Conservation (phyloP, 2,329 filamentous ascomycete species). For the Epichloe sibirici region DNA sequence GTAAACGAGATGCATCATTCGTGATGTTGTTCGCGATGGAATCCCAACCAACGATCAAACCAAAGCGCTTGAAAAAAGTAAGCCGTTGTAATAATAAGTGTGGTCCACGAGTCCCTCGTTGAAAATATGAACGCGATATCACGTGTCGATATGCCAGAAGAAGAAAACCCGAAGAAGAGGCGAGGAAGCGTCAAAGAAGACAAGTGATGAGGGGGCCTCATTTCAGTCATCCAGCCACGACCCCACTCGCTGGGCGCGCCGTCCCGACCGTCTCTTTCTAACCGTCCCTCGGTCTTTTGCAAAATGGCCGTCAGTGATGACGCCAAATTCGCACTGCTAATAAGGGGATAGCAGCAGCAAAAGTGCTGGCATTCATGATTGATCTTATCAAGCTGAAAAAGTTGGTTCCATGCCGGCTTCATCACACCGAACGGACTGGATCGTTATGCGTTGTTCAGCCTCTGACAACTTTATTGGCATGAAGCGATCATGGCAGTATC, state of each 20-base stretch:
- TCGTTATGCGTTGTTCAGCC: not conserved
- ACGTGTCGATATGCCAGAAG: not conserved
- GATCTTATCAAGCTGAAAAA: not conserved
- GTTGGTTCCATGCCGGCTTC: not conserved
- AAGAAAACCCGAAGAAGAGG: not conserved
- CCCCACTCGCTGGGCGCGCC: not conserved
- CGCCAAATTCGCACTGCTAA: too few relatives aligned
- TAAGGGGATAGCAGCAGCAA: too few relatives aligned
- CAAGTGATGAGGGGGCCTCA: not conserved
- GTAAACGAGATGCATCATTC: not conserved
- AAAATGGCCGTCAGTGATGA: not conserved
- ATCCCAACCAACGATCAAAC: not conserved
- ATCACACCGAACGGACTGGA: not conserved
- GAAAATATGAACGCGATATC: not conserved
- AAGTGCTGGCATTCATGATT: too few relatives aligned
- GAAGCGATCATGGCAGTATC: not conserved
- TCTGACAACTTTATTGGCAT: not conserved
- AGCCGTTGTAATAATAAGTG: not conserved
- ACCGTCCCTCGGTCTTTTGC: not conserved
- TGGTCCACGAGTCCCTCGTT: not conserved
- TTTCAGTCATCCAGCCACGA: not conserved
- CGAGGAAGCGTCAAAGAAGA: not conserved
- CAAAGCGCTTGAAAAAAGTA: not conserved
- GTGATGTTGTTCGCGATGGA: not conserved
- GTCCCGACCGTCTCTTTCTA: slow-evolving; percentile 1